Evolutionary conservation across 169 alveolate genomes (phyloP).

Genomic region (Plasmodium adleri): DNA sequence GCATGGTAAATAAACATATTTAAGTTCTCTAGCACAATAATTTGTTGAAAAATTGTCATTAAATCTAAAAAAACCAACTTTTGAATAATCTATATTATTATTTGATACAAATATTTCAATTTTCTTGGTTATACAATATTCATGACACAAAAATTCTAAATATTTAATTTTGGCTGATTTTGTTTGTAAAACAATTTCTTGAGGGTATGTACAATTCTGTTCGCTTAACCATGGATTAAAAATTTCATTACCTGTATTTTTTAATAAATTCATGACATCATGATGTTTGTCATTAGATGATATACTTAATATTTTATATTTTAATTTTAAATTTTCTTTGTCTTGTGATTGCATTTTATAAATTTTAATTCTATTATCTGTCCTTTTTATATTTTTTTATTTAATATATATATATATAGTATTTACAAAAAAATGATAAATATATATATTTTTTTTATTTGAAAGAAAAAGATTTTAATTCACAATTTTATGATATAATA

Average conservation of each 20-base stretch:
- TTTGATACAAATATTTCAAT: conserved; percentile 74
- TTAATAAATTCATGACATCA: conserved; percentile 49
- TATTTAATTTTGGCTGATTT: conserved; percentile 68
- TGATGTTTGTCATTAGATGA: conserved; percentile 74
- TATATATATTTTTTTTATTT: too few relatives aligned
- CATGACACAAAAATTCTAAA: conserved; percentile 74
- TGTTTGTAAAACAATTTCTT: conserved; percentile 68
- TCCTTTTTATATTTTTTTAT: conserved; percentile 8
- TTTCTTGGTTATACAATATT: conserved; percentile 65
- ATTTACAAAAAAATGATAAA: conserved; percentile 7
- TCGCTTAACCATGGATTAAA: conserved; percentile 72
- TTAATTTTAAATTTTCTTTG: conserved; percentile 62
- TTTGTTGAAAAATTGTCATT: conserved; percentile 71
- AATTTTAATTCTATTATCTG: background rate
- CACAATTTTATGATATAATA: conserved; percentile 14
- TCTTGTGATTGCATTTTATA: conserved; percentile 67
- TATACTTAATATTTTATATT: conserved; percentile 60
- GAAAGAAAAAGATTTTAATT: too few relatives aligned
- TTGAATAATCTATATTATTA: conserved; percentile 58
- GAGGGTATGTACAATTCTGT: conserved; percentile 66
- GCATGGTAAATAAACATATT: conserved; percentile 76
- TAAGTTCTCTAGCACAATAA: conserved; percentile 76
- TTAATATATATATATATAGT: conserved; percentile 1
- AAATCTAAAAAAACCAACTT: conserved; percentile 75
- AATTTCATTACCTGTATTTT: conserved; percentile 47